Evolutionary conservation across 495 filamentous ascomycete genomes (phyloP), one percentile per base, ranked within the genome.

Genomic region (Friedmanniomyces simplex): DNA sequence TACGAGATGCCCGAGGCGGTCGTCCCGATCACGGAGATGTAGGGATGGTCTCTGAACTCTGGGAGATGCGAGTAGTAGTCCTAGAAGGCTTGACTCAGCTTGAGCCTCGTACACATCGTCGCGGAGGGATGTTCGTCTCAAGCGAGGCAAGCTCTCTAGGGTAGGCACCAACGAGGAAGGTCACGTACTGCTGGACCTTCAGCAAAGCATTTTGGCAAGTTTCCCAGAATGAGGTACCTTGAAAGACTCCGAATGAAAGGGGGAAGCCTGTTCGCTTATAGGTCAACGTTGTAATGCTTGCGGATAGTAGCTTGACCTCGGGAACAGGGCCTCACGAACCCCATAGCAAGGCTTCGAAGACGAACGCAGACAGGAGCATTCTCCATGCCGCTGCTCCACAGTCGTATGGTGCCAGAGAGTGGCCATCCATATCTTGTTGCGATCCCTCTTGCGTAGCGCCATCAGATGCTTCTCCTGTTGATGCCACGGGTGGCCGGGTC

Each of bases 1-100:
- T 67, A 73, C 4, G 66, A 60, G 10, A 72, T 62, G 4, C 67
- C 63, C n/a, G 66, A 63, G 5, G 65, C 62, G 11, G 64, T 28
- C 14, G 66, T 71, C 1, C 70, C 71, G 10, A 74, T 60, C 41
- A 70, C 57, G 18, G 71, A 57, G n/a, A 69, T 63, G 49, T 65
- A 63, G 5, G 41, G 55, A 42, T 63, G 60, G 26, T 61, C 54
- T 18, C 63, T 55, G 55, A 74, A 73, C 52, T 65, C 59, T 13
- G 66, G 55, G 12, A 66, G 50, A 14, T 32, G 50, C 7, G 64
- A 67, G 55, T 71, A 72, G 63, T 72, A 70, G 30, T 66, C 63
- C 52, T 73, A 65, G 52, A 32, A 32, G 28, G 28, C 28, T 10
- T 10, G 28, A 10, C 4, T 32, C 10, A 32, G 28, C 28, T 32